Evolutionary conservation across 2,329 filamentous ascomycete species (phyloP), one percentile per base, ranked within the genome.

Genomic region (Berkeleyomyces rouxiae): DNA sequence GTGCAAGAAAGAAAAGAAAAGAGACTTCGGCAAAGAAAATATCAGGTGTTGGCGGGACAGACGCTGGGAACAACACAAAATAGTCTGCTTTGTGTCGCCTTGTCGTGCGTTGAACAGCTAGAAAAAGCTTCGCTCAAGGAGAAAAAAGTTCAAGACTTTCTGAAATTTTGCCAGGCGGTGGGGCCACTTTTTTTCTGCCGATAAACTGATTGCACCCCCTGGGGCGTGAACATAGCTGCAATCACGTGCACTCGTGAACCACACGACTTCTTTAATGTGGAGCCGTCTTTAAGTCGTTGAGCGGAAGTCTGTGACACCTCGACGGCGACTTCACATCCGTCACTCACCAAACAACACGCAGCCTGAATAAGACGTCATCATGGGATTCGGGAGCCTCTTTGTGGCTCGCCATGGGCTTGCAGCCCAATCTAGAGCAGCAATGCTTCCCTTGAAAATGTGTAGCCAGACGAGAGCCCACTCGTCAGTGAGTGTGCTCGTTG

Each of bases 81-180:
- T 23, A 23, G 37, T 11, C 42, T 43, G 40, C 31, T 44, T 31
- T 61, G 36, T 16, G 4, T 51, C 23, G 33, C 37, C n/a, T 46
- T 43, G 57, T 16, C 10, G 16, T 62, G 36, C 53, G 13, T 61
- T 53, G 59, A 5, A 6, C n/a, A 51, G 47, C 36, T 55, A n/a
- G n/a, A 36, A 33, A 51, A 37, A 63, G 55, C 53, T 63, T 51
- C 61, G 49, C 55, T 40, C 42, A 44, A 47, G 47, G 47, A 60
- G 36, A 59, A 60, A 63, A 63, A 58, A 37, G 42, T 58, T 13
- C 11, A 57, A 11, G 31, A 43, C 46, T 33, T 47, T 42, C 31
- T 51, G 57, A 64, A 58, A 64, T 64, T 64, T 65, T 65, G 61
- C 63, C 61, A 58, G 62, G 58, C 62, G 58, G 63, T 64, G 63